These are phyloP conservation scores for Penstemon newberryi DNA, from an alignment of 257 asterid species.

Conservation along the genomic window DNA sequence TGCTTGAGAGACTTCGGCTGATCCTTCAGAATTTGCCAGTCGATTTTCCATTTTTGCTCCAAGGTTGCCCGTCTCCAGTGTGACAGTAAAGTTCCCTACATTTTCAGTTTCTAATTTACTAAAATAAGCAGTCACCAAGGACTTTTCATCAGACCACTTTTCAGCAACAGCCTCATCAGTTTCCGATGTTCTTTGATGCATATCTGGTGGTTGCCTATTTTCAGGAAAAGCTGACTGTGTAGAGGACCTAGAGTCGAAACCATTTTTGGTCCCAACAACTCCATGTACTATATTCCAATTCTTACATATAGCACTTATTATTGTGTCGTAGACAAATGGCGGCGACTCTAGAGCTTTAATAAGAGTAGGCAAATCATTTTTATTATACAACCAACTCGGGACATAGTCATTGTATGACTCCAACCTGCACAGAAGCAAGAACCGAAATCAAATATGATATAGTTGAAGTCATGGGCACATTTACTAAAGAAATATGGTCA, in stretches of 20 bases:
- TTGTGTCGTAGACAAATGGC: conserved; percentile 38
- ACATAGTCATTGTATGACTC: conserved; percentile 51
- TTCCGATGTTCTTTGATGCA: conserved; percentile 35
- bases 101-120: conserved; percentile 44
- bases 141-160: conserved; percentile 37
- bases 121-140: conserved; percentile 32
- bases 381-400: conserved; percentile 57
- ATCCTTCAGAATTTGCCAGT: conserved; percentile 71
- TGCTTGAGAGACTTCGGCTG: conserved; percentile 66
- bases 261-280: conserved; percentile 46
- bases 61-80: conserved; percentile 39
- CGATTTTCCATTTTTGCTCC: conserved; percentile 46
- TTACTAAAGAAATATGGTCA: not conserved
- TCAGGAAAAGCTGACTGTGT: conserved; percentile 38
- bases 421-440: conserved; percentile 54
- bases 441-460: conserved; percentile 25
- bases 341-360: conserved; percentile 63
- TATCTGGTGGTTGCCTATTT: conserved; percentile 27
- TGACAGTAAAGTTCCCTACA: conserved; percentile 32
- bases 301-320: conserved; percentile 53
- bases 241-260: conserved; percentile 39
- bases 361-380: conserved; percentile 58
- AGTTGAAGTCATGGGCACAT: conserved; percentile 9
- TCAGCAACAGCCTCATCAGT: conserved; percentile 34
- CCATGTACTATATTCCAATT: conserved; percentile 54